Evolutionary conservation across 2,329 filamentous ascomycete genomes (phyloP).

Genomic region (Corynespora cassiicola): DNA sequence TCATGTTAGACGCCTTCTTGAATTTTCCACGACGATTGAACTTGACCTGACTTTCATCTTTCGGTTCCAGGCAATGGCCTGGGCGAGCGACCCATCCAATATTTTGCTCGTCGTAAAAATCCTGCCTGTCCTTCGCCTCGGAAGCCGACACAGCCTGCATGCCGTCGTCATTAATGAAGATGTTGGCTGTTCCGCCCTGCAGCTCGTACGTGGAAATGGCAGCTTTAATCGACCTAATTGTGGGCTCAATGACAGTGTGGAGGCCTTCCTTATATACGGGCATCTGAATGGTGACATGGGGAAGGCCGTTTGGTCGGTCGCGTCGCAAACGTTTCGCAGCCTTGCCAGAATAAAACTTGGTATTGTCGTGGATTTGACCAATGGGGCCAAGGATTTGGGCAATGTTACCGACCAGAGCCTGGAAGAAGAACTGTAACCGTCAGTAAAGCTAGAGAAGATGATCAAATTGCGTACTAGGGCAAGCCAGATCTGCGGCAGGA

Average conservation of each 20-base stretch:
- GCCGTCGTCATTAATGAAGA: conserved; percentile 73
- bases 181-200: conserved; percentile 69
- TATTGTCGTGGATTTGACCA: conserved; percentile 75
- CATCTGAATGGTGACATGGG: conserved; percentile 79
- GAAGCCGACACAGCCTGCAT: conserved; percentile 65
- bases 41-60: conserved; percentile 16
- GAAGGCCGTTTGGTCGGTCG: conserved; percentile 61
- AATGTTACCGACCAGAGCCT: conserved; percentile 27
- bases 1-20: conserved; percentile 73
- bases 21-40: conserved; percentile 44
- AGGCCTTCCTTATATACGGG: conserved; percentile 90
- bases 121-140: conserved; percentile 51
- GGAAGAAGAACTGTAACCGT: conserved; percentile 38
- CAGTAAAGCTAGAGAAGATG: neutral
- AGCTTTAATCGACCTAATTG: conserved; percentile 78
- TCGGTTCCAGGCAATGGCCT: conserved; percentile 28
- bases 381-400: conserved; percentile 75
- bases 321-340: conserved; percentile 59
- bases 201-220: conserved; percentile 60
- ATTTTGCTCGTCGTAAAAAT: conserved; percentile 58
- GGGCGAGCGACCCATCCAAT: conserved; percentile 59
- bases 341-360: conserved; percentile 79
- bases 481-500: conserved; percentile 66
- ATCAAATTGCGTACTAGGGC: conserved; percentile 50
- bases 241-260: conserved; percentile 75